phyloP scores from a whole-genome alignment of 2,329 filamentous ascomycete genomes.

The Botrytis tulipae region DNA sequence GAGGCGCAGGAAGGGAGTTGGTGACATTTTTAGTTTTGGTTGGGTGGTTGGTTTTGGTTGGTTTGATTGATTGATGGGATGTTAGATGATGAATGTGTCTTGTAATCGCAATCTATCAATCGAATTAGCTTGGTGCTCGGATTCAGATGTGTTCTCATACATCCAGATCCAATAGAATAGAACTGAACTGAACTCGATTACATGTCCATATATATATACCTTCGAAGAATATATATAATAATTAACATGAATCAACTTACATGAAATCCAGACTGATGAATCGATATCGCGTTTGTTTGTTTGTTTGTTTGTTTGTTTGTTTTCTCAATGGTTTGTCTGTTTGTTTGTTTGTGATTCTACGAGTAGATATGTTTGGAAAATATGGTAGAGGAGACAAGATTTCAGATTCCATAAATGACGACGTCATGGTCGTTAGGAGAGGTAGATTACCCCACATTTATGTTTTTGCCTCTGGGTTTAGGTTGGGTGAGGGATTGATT shows the following conservation, averaged over 20 bases:
- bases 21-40: background rate
- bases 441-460: background rate
- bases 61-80: no score
- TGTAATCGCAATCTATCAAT: background rate
- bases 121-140: background rate
- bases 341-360: background rate
- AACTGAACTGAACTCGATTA: background rate
- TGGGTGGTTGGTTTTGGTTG: background rate
- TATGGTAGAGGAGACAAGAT: background rate
- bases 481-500: no score
- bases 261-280: background rate
- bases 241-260: background rate
- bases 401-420: background rate
- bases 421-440: background rate
- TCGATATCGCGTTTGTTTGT: no score
- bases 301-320: background rate
- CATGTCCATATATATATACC: background rate
- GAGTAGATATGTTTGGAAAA: background rate
- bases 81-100: background rate
- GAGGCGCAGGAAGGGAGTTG: background rate
- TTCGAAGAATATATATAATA: background rate
- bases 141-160: background rate
- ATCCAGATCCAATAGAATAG: background rate
- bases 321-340: background rate
- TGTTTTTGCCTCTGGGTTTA: background rate